Conservation (phyloP, 345 rosid genomes). For the Rhodamnia rubescens region DNA sequence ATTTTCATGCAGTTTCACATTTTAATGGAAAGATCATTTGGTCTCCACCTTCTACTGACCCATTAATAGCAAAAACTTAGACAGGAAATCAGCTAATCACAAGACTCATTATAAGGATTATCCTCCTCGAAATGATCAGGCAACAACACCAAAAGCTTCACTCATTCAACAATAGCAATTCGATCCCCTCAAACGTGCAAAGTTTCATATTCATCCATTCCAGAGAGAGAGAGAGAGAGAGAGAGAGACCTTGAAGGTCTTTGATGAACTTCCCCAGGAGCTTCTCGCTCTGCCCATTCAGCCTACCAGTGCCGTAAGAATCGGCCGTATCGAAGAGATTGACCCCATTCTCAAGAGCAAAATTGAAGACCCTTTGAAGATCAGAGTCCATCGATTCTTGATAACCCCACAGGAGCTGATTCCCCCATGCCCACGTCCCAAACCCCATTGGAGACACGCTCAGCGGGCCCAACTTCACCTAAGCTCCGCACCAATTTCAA, state of each 20-base stretch:
- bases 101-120: background rate
- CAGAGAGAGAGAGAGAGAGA: background rate
- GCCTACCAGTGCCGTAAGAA: constrained; percentile 81
- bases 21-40: background rate
- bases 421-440: constrained; percentile 99
- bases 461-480: constrained; percentile 86
- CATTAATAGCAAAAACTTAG: background rate
- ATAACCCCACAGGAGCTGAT: constrained; percentile 92
- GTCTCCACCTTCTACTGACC: background rate
- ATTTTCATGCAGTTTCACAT: background rate
- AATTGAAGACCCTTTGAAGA: constrained; percentile 63
- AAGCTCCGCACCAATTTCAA: background rate
- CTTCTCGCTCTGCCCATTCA: constrained; percentile 84
- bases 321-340: constrained; percentile 89
- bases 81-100: background rate
- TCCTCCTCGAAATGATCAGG: background rate
- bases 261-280: constrained; percentile 76
- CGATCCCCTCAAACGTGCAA: background rate
- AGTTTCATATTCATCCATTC: background rate
- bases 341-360: constrained; percentile 70
- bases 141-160: background rate
- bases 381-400: constrained; percentile 71
- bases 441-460: constrained; percentile 93
- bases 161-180: background rate
- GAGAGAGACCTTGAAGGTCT: constrained; percentile 36